Evolutionary conservation across 2,329 filamentous ascomycete genomes (phyloP), one percentile per base, ranked within the genome.

Genomic region (Sporothrix inflata): DNA sequence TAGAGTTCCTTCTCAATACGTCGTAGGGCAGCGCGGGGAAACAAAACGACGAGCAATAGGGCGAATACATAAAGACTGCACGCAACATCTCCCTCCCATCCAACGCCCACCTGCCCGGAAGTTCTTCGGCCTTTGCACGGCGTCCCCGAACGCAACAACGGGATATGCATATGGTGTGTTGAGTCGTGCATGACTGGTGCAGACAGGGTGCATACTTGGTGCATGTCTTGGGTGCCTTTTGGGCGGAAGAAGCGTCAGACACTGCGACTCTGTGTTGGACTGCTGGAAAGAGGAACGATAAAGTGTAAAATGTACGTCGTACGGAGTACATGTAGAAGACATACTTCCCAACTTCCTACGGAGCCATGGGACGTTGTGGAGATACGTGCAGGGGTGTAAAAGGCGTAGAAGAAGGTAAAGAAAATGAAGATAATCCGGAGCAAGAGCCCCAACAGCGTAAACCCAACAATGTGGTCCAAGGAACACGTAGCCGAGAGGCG

Each of bases 71-170:
- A 34, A 34, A 34, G 30, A 34, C 3, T 34, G 30, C 30, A 34
- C 30, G 3, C 3, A 34, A 34, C n/a, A 53, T 19, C 5, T 53
- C n/a, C 8, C 16, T 38, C 27, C 11, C 11, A 45, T 16, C 42
- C 42, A 11, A 16, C 42, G 16, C 16, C 16, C 40, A 47, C 38
- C 11, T 8, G n/a, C 30, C 38, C 65, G 65, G 65, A 30, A 51
- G 65, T 53, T 68, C 65, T 68, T 68, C 65, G 65, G 65, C 45
- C 65, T n/a, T 68, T 47, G 61, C 24, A 38, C 30, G 65, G 65
- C 65, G 65, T 51, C 45, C 45, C 65, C 65, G 65, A 53, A 53
- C 27, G 65, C 27, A 51, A 68, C 65, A 19, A 14, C 65, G 45
- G 65, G 65, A 53, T 30, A 11, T 12, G 49, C 21, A 24, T 24